Conservation (phyloP, 2,329 filamentous ascomycete species). For the Exophiala spinifera region DNA sequence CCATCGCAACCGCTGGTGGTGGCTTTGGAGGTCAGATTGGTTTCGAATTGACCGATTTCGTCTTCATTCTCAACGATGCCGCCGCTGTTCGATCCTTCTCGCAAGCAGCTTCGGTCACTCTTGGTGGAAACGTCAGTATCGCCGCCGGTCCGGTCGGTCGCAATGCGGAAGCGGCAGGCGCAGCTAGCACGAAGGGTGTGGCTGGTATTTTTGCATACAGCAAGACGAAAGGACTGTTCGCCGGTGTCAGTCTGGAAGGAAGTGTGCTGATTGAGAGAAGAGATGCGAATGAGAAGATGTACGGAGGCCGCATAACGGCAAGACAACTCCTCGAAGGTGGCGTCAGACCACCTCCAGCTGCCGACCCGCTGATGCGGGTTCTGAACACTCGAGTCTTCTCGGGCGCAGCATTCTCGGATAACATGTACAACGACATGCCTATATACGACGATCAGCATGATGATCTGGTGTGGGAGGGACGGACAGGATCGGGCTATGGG, state of each 20-base stretch:
- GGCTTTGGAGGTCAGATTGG: constrained; percentile 52
- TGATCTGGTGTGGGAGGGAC: constrained; percentile 78
- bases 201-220: constrained; percentile 95
- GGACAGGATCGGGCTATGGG: constrained; percentile 66
- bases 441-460: constrained; percentile 83
- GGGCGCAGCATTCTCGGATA: constrained; percentile 58
- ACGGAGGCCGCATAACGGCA: constrained; percentile 78
- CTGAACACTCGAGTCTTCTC: constrained; percentile 83
- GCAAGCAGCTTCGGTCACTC: constrained; percentile 82
- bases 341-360: constrained; percentile 73
- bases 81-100: constrained; percentile 90
- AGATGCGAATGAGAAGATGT: constrained; percentile 96
- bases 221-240: constrained; percentile 96
- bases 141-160: constrained; percentile 90
- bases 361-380: constrained; percentile 78
- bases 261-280: constrained; percentile 89
- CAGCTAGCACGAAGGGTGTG: constrained; percentile 83
- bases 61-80: constrained; percentile 95
- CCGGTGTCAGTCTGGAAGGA: constrained; percentile 90
- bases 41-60: constrained; percentile 63
- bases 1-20: constrained; percentile 48
- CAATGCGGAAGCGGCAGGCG: constrained; percentile 93
- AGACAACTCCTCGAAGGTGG: constrained; percentile 75
- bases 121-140: constrained; percentile 94
- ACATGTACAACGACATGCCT: constrained; percentile 91